Evolutionary conservation across 2,329 filamentous ascomycete genomes (phyloP), one percentile per base, ranked within the genome.

Genomic region (Aspergillus sergii): DNA sequence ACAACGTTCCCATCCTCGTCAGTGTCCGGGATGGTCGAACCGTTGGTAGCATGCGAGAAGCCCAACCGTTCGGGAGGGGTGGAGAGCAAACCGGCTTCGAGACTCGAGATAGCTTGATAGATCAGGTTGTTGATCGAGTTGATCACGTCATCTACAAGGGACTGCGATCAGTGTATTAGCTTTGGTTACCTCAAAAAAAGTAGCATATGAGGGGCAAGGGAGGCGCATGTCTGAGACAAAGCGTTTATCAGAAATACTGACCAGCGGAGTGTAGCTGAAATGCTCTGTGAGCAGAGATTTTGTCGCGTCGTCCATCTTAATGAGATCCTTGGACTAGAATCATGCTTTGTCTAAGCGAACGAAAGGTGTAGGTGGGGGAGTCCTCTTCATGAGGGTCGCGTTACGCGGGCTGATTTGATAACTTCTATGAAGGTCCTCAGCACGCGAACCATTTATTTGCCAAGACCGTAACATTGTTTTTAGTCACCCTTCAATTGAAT

Each of bases 61-160:
- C 95, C 95, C 39, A 99, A 86, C 16, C 88, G 85, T 30, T 89
- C 84, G 0, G 94, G 91, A 1, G 91, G 87, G 3, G 91, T 89
- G 57, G 86, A 85, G 56, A 92, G 83, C 23, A 99, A 88, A 1
- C 92, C 92, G 60, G 88, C 87, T 79, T 98, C 95, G 68, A 98
- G 89, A 64, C 91, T 92, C 72, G 92, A 92, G 72, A 97, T 89
- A 59, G 93, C 94, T 77, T 91, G 91, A 79, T 96, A 95, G 73
- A 95, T 91, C 72, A 97, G 87, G 73, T 94, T 92, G 82, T 98
- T 99, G 78, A 97, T 89, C 60, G 91, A 91, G 83, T 98, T 97
- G 82, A 98, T 97, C 71, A 98, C 94, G 80, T 98, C 94, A 86
- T 99, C 95, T 74, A 99, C 91, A 48, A 99, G 88, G 65, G 91